Evolutionary conservation across 2,329 filamentous ascomycete genomes (phyloP).

Genomic region (Talaromyces sp.): DNA sequence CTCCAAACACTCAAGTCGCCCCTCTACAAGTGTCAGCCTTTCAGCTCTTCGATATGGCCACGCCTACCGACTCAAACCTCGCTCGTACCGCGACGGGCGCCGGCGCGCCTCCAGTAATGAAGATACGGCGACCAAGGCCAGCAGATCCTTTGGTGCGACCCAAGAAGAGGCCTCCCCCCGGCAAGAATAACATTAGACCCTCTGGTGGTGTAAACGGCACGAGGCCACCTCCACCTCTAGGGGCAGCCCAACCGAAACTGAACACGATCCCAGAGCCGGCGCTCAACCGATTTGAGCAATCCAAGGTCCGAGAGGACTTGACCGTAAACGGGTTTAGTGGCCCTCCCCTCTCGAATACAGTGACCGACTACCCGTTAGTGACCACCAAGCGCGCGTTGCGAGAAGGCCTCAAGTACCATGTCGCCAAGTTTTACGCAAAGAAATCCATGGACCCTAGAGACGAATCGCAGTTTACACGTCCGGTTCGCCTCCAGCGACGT

Average conservation of each 20-base stretch:
- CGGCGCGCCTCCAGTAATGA: conserved; percentile 40
- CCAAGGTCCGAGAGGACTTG: conserved; percentile 24
- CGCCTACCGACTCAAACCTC: conserved; percentile 41
- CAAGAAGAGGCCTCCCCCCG: conserved; percentile 41
- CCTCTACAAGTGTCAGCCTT: neutral
- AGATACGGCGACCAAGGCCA: conserved; percentile 46
- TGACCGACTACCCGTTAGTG: conserved; percentile 63
- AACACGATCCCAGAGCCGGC: conserved; percentile 16
- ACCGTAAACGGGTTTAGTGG: conserved; percentile 40
- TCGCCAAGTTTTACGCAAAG: conserved; percentile 72
- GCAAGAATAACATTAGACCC: conserved; percentile 9
- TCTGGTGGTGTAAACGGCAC: conserved; percentile 19
- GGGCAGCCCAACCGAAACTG: conserved; percentile 6
- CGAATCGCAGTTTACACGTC: conserved; percentile 77
- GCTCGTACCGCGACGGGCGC: conserved; percentile 44
- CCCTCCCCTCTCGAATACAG: conserved; percentile 34
- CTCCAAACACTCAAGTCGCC: neutral
- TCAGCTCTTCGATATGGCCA: conserved; percentile 24
- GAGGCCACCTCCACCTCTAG: conserved; percentile 19
- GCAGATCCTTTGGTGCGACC: conserved; percentile 62
- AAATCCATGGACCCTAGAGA: conserved; percentile 64
- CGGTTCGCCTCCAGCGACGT: conserved; percentile 81
- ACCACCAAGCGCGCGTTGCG: conserved; percentile 77
- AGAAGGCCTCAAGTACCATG: conserved; percentile 77
- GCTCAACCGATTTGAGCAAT: conserved; percentile 17